Percentiles rank a stretch among this genome's conserved stretches.
These are phyloP conservation scores for Globisporangium orthogonon DNA, from an alignment of 352 stramenopile genomes.

Conservation along the genomic window DNA sequence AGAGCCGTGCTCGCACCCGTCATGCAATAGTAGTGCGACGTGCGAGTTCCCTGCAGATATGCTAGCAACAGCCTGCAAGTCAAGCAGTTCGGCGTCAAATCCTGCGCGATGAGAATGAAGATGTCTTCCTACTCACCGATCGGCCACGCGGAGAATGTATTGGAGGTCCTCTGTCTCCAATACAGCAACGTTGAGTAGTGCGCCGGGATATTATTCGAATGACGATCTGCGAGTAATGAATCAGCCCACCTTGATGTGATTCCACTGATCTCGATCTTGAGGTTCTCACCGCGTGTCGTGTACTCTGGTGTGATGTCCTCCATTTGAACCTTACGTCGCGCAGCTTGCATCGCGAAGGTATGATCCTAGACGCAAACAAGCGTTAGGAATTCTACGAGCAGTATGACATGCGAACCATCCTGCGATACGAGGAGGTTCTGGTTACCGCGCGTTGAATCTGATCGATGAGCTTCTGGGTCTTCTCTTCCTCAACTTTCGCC, in stretches of 20 bases:
- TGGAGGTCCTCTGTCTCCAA: slow-evolving; percentile 33
- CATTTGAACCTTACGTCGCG: slow-evolving; percentile 42
- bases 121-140: slow-evolving; percentile 21
- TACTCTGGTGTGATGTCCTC: slow-evolving; percentile 56
- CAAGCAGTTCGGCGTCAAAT: background rate
- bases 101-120: background rate
- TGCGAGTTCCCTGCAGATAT: slow-evolving; percentile 81
- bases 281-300: slow-evolving; percentile 48
- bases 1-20: slow-evolving; percentile 33
- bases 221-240: background rate
- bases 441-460: slow-evolving; percentile 25
- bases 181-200: background rate
- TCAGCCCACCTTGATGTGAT: slow-evolving; percentile 61
- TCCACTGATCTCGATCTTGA: slow-evolving; percentile 61
- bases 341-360: slow-evolving; percentile 41
- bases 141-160: slow-evolving; percentile 52
- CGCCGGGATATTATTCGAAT: background rate
- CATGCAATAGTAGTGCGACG: slow-evolving; percentile 71
- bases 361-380: slow-evolving; percentile 22
- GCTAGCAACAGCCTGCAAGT: slow-evolving; percentile 39
- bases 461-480: slow-evolving; percentile 25
- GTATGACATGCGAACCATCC: background rate
- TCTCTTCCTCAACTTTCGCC: slow-evolving; percentile 21
- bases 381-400: background rate
- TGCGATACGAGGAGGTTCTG: too few relatives aligned